phyloP scores from a whole-genome alignment of 306 rosid genomes.

The Vigna mungo region DNA sequence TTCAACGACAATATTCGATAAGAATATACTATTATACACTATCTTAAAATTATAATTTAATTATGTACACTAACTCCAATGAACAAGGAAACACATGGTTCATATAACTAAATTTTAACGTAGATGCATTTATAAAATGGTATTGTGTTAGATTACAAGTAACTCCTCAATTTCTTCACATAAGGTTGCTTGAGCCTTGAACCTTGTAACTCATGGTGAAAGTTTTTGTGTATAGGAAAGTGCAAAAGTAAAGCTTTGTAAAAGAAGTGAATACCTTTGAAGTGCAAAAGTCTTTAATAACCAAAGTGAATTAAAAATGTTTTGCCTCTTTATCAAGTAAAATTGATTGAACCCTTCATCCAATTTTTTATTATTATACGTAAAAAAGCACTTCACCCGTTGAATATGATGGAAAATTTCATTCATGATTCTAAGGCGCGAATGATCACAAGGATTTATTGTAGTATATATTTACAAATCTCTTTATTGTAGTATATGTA shows the following conservation, averaged over 20 bases:
- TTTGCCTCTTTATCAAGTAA: slow-evolving; percentile 43
- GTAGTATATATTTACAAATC: no score
- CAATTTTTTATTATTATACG: neutral
- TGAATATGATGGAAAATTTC: no score
- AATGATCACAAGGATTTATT: no score
- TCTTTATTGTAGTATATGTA: no score
- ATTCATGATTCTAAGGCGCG: no score
- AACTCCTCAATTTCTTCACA: neutral
- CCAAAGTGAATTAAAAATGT: slow-evolving; percentile 14
- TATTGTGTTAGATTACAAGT: neutral
- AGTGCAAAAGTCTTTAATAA: slow-evolving; percentile 22
- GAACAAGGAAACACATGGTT: no score
- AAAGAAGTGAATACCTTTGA: slow-evolving; percentile 32
- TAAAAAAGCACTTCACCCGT: no score
- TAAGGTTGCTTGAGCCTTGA: slow-evolving; percentile 24
- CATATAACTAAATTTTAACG: neutral
- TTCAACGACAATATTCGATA: no score
- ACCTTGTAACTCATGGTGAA: slow-evolving; percentile 20
- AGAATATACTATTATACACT: no score
- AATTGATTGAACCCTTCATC: slow-evolving; percentile 18
- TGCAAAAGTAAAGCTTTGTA: slow-evolving; percentile 38
- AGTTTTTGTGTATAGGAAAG: slow-evolving; percentile 2
- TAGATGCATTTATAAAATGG: neutral
- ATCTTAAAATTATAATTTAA: no score
- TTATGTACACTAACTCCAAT: no score